phyloP scores from a whole-genome alignment of 495 filamentous ascomycete genomes.

The Neurospora tetraspora region DNA sequence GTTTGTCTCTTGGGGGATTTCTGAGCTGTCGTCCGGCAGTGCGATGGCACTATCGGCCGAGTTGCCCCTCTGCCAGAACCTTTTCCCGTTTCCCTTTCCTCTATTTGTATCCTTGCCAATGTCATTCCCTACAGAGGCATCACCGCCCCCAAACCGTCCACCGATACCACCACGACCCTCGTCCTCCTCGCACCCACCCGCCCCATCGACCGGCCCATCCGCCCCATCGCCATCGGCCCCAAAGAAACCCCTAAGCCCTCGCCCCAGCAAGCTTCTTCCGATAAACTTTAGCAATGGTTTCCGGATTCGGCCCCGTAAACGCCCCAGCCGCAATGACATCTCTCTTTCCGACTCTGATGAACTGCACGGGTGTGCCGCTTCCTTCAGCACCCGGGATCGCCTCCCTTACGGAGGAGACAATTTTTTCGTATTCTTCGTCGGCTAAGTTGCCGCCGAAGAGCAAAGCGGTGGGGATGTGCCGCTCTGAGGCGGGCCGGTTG shows the following conservation, averaged over 20 bases:
- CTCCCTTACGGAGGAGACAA: slow-evolving; percentile 11
- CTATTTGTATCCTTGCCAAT: background rate
- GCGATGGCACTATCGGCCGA: background rate
- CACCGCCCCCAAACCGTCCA: background rate
- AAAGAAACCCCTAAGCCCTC: background rate
- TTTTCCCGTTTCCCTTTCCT: background rate
- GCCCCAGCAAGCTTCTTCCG: slow-evolving; percentile 21
- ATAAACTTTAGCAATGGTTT: slow-evolving; percentile 23
- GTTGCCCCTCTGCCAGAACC: background rate
- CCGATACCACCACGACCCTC: background rate
- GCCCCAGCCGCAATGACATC: slow-evolving; percentile 23
- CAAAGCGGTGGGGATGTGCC: slow-evolving; percentile 17
- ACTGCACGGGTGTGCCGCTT: slow-evolving; percentile 5
- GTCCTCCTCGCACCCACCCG: background rate
- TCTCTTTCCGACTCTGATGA: slow-evolving; percentile 18
- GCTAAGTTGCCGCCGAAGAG: slow-evolving; percentile 20
- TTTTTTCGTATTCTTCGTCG: slow-evolving; percentile 19
- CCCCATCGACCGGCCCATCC: background rate
- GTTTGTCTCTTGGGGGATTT: background rate
- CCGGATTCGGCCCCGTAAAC: slow-evolving; percentile 19
- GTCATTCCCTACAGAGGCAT: background rate
- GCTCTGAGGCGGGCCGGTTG: background rate
- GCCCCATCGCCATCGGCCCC: background rate
- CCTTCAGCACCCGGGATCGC: background rate
- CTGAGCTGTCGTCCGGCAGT: background rate